These are phyloP conservation scores for Penicillium verrucosum DNA, from an alignment of 2,329 filamentous ascomycete species.

Conservation along the genomic window DNA sequence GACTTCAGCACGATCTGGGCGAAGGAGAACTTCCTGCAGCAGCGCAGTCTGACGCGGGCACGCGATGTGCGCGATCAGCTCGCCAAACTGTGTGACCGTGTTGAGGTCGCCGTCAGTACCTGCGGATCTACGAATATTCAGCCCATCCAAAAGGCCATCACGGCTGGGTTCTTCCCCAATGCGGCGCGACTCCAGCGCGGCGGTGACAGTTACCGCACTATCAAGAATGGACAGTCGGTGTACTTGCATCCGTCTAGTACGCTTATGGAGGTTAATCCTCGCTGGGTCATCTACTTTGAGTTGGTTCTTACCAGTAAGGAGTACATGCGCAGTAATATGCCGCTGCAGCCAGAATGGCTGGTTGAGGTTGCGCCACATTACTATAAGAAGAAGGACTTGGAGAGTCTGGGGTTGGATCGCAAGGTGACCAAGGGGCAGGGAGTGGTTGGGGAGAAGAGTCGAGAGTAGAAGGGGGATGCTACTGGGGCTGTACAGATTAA, in stretches of 20 bases:
- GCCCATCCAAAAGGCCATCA: conserved; percentile 83
- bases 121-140: conserved; percentile 68
- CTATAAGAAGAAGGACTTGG: conserved; percentile 87
- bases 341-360: conserved; percentile 79
- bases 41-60: conserved; percentile 81
- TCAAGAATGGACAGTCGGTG: conserved; percentile 85
- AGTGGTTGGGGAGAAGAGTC: conserved; percentile 41
- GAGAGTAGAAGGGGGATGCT: conserved; percentile 15
- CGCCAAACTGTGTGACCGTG: conserved; percentile 84
- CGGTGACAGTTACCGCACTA: conserved; percentile 83
- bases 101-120: conserved; percentile 71
- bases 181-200: conserved; percentile 78
- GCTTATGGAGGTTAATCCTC: conserved; percentile 73
- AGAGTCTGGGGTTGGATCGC: conserved; percentile 71
- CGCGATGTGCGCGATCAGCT: conserved; percentile 92
- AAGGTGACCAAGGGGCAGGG: conserved; percentile 66
- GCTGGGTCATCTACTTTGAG: conserved; percentile 82
- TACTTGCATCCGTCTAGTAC: conserved; percentile 89
- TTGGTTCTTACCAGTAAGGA: conserved; percentile 92
- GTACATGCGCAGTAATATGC: conserved; percentile 86
- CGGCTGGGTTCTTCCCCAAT: conserved; percentile 91
- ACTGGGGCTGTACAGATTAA: neutral
- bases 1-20: conserved; percentile 87
- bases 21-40: conserved; percentile 89
- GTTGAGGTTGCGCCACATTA: conserved; percentile 90